Base-by-base conservation (phyloP, 2,329 filamentous ascomycete species). In the Fusarium keratoplasticum region DNA sequence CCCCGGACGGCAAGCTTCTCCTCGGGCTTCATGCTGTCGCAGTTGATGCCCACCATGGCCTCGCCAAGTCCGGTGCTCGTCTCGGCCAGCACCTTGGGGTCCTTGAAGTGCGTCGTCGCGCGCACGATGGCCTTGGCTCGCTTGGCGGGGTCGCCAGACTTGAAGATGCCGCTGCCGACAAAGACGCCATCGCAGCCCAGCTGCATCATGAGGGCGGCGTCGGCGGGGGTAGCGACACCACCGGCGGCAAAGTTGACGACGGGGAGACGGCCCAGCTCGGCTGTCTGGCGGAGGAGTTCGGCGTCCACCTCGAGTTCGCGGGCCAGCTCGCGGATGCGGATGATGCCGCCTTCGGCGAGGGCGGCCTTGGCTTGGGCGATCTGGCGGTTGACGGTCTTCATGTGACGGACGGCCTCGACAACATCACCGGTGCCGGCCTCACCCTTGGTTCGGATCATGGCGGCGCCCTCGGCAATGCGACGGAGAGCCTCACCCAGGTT, bases 381-480 rank as follows among this genome's bases (percentile, higher is more conserved):
- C 80, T 98, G 92, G 25, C 87, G 85, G 81, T 93, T 96, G 74
- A 98, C 93, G 13, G 94, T 95, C 81, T 96, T 94, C 91, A 98
- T 97, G 89, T 99, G 96, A 81, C 93, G 92, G 58, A 98, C 96
- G 22, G 96, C 96, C 87, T 98, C 96, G 79, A 98, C 94, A 61
- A 99, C 95, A 82, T 99, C 96, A 72, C 96, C 96, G 1, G 96
- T 98, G 72, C 96, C 96, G 40, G 96, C 96, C 86, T 99, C 96
- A 75, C 96, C 96, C 88, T 98, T 99, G 75, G 96, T 99, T 79
- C 96, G 92, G 85, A 99, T 98, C 96, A 99, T 98, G 80, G 96
- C 96, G 11, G 96, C 96, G 73, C 96, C 96, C 86, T 98, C 96
- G 72, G 91, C 90, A 80, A 99, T 95, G 72, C 96, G 90, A 72